A percentile compares a stretch with the other conserved stretches of the same genome.
These are phyloP conservation scores for Macadamia integrifolia DNA, from an alignment of 164 flowering plant genomes.

Conservation along the genomic window DNA sequence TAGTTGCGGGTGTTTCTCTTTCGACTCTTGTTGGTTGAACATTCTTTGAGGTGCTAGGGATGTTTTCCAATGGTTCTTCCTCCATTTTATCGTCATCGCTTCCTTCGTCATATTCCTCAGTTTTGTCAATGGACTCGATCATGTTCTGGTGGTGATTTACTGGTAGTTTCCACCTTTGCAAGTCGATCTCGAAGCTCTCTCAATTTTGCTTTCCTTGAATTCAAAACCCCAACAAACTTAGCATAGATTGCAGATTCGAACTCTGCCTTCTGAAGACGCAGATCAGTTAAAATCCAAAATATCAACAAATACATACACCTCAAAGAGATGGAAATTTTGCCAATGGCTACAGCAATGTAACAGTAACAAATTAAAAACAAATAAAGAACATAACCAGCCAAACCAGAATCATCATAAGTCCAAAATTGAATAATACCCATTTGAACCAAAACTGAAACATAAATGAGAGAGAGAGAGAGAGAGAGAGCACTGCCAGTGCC, in stretches of 20 bases:
- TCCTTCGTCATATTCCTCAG: conserved; percentile 45
- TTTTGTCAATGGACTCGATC: conserved; percentile 55
- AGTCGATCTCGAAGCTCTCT: conserved; percentile 64
- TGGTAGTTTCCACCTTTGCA: conserved; percentile 24
- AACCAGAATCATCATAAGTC: neutral
- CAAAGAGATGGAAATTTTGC: no score
- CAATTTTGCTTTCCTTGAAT: conserved; percentile 81
- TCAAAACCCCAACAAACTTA: conserved; percentile 70
- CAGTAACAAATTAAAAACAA: neutral
- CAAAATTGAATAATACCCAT: neutral
- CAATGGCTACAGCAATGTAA: neutral
- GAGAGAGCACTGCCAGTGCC: conserved; percentile 89
- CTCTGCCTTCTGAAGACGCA: no score
- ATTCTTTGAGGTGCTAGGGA: conserved; percentile 34
- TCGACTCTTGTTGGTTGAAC: conserved; percentile 30
- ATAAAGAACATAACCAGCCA: neutral
- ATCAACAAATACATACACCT: no score
- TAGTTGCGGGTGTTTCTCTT: conserved; percentile 31
- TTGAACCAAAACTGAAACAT: neutral
- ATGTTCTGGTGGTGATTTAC: conserved; percentile 37
- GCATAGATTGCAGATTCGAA: no score
- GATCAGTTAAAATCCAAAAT: no score
- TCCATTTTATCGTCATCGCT: conserved; percentile 37
- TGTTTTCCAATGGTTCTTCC: conserved; percentile 25
- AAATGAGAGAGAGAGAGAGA: neutral